Conservation (phyloP, 225 moss, liverwort and hornwort genomes). For the Sphagnum tenellum region DNA sequence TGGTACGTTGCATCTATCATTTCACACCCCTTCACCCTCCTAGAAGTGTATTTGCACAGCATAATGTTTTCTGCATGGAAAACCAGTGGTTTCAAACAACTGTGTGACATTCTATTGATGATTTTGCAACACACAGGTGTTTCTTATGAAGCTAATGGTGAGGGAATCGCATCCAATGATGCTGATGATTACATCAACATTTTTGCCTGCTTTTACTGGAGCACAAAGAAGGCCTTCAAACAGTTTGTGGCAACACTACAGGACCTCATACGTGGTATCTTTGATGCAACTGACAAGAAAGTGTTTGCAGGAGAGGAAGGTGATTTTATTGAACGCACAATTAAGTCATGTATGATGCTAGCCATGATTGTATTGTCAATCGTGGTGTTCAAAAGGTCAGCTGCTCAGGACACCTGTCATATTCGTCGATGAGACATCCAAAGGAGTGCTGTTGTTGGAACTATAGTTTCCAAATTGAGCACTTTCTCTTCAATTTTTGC, state of each 20-base stretch:
- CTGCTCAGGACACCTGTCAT: constrained; percentile 28
- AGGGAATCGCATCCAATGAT: constrained; percentile 12
- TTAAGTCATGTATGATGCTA: constrained; percentile 80
- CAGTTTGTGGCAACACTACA: constrained; percentile 54
- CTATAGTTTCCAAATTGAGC: too few species aligned
- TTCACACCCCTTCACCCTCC: background rate
- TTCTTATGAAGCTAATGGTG: background rate
- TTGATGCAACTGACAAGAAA: constrained; percentile 54
- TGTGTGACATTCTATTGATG: background rate
- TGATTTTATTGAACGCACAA: constrained; percentile 44
- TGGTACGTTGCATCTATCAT: constrained; percentile 2
- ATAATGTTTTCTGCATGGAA: background rate
- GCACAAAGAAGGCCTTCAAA: constrained; percentile 45
- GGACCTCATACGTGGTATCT: constrained; percentile 57
- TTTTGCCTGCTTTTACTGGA: constrained; percentile 56
- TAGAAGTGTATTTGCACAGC: too few species aligned
- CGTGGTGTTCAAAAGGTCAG: constrained; percentile 70
- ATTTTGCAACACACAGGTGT: background rate
- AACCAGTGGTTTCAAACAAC: background rate
- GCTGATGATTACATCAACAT: constrained; percentile 21
- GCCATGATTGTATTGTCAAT: constrained; percentile 74
- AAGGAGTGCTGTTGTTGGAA: too few species aligned
- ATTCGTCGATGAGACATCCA: constrained; percentile 50
- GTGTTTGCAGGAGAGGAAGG: constrained; percentile 43
- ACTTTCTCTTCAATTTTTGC: too few species aligned